Conservation (phyloP, 2,329 filamentous ascomycete genomes). For the Trichophyton equinum region DNA sequence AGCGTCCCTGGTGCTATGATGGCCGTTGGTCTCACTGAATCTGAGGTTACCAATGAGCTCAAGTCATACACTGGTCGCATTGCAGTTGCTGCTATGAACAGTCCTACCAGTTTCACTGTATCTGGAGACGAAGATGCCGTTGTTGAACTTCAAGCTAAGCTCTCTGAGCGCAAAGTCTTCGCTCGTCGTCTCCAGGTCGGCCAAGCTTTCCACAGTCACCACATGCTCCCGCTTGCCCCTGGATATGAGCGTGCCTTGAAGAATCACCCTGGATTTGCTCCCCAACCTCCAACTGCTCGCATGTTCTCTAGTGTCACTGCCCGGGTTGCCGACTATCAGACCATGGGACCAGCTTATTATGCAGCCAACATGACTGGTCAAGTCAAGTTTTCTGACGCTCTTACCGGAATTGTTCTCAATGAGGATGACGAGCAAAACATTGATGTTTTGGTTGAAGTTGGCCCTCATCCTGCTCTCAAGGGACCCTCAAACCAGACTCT, state of each 20-base stretch:
- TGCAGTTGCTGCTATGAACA: slow-evolving; percentile 12
- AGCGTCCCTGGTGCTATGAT: slow-evolving; percentile 8
- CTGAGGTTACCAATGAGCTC: neutral
- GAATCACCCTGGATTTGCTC: slow-evolving; percentile 5
- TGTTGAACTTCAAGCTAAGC: slow-evolving; percentile 7
- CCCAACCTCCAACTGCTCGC: slow-evolving; percentile 4
- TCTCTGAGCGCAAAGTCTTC: slow-evolving; percentile 7
- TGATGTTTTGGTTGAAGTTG: slow-evolving; percentile 20
- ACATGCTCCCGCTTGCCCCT: slow-evolving; percentile 11
- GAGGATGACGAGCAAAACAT: slow-evolving; percentile 14
- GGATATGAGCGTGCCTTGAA: slow-evolving; percentile 8
- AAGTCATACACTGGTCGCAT: slow-evolving; percentile 7
- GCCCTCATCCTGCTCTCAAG: slow-evolving; percentile 25
- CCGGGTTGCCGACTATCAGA: slow-evolving; percentile 3
- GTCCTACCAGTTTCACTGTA: slow-evolving; percentile 12
- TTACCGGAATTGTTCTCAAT: slow-evolving; percentile 9
- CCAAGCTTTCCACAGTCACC: slow-evolving; percentile 14
- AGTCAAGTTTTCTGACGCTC: slow-evolving; percentile 18
- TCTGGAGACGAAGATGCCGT: slow-evolving; percentile 13
- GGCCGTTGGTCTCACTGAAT: slow-evolving; percentile 7
- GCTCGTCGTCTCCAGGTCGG: slow-evolving; percentile 12
- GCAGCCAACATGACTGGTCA: slow-evolving; percentile 16
- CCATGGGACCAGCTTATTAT: slow-evolving; percentile 14
- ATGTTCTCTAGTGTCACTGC: slow-evolving; percentile 11
- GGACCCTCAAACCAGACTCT: slow-evolving; percentile 18